These are phyloP conservation scores for Mycena filopes DNA, from an alignment of 768 basidiomycete genomes.

Conservation along the genomic window DNA sequence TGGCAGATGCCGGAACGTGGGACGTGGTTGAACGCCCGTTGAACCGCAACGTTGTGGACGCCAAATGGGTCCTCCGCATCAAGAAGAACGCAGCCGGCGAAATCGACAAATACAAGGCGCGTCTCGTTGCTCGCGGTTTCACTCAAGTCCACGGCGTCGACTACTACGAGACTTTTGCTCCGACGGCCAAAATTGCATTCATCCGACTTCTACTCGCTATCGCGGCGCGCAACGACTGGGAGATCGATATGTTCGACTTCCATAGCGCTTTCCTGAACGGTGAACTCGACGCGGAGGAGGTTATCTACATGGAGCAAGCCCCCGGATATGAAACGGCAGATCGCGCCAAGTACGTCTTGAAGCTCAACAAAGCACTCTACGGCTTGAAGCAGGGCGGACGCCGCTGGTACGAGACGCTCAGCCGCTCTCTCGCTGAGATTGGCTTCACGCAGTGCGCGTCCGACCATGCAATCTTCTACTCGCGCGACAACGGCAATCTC, in stretches of 20 bases:
- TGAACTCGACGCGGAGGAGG: constrained; percentile 27
- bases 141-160: constrained; percentile 52
- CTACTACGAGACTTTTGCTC: constrained; percentile 49
- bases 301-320: constrained; percentile 48
- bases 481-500: constrained; percentile 1
- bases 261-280: constrained; percentile 39
- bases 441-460: neutral
- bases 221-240: constrained; percentile 40
- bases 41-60: constrained; percentile 41
- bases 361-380: constrained; percentile 36
- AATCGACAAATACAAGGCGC: no score
- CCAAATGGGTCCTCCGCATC: constrained; percentile 53
- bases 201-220: constrained; percentile 42
- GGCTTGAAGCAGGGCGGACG: constrained; percentile 38
- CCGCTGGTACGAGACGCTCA: constrained; percentile 29
- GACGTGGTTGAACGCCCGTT: constrained; percentile 39
- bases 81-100: constrained; percentile 51
- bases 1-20: constrained; percentile 51
- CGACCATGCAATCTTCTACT: constrained; percentile 6
- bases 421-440: neutral
- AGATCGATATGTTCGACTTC: constrained; percentile 27
- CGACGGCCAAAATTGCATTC: constrained; percentile 39
- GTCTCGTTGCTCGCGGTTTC: constrained; percentile 33
- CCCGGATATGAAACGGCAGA: constrained; percentile 30
- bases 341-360: constrained; percentile 19